Evolutionary conservation across 75 land plant genomes (phyloP), one percentile per base, ranked within the genome.

Genomic region (Chamaecyparis obtusa): DNA sequence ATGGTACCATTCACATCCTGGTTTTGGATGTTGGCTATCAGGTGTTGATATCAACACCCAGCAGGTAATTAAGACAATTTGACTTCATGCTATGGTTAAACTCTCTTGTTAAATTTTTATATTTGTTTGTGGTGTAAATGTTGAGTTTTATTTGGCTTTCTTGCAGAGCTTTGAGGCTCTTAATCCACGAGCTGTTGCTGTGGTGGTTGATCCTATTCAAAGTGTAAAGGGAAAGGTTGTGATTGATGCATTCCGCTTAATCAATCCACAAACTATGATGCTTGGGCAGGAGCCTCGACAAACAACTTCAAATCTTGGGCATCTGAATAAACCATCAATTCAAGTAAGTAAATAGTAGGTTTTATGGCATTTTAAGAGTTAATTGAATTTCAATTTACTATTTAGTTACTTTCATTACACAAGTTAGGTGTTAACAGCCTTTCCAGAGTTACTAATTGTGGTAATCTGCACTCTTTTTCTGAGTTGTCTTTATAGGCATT

Each of bases 1-100:
- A 5, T 98, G 99, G 99, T 98, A 98, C 86, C 99, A 98, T 89
- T 96, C 97, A 24, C 99, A 98, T 89, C 99, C 99, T 74, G 99
- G 99, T 43, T 98, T 98, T 90, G 99, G 99, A 27, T 98, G 99
- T 88, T 98, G 99, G 99, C 99, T 98, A 67, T 98, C 99, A 87
- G 99, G 99, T 54, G 99, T 98, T 41, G 99, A 98, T 90, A 98
- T 98, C 14, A 98, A 98, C 79, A 98, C 99, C 9, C 99, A 98
- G 72, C 99, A 98, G 99, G 99, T 98, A 85, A 36, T 72, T 82
- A 24, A 51, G 33, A 46, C 83, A 43, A 1, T n/a, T 86, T 54
- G 4, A 19, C 13, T 86, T 54, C 27, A 21, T 84, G 67, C 6
- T 17, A 46, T 46, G n/a, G 84, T n/a, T 30, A 19, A 27, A 41